Evolutionary conservation across 1,284 basidiomycete species (phyloP).

Genomic region (Puccinia coronata): DNA sequence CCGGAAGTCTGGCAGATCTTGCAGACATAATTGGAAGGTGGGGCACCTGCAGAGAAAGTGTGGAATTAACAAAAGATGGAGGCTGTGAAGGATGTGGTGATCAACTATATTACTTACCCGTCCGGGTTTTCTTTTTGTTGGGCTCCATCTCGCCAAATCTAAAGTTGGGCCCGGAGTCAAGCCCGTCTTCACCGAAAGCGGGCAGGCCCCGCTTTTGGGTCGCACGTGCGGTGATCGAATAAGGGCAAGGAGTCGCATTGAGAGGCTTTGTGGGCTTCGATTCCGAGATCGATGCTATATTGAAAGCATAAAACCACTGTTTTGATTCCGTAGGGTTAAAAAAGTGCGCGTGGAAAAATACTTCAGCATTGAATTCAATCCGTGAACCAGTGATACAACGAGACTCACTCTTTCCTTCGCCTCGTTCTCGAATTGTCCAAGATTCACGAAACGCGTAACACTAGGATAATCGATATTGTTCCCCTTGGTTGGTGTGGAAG

Average conservation of each 20-base stretch:
- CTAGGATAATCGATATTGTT: background rate
- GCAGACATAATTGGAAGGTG: conserved; percentile 78
- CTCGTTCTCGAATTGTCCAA: conserved; percentile 54
- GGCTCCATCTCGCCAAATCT: conserved; percentile 43
- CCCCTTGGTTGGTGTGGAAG: background rate
- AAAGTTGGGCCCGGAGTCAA: conserved; percentile 41
- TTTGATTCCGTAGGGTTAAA: background rate
- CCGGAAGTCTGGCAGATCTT: conserved; percentile 70
- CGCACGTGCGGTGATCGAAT: background rate
- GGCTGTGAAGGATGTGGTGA: background rate
- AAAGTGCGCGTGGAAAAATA: conserved; percentile 1
- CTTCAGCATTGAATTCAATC: conserved; percentile 5
- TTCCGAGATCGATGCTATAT: conserved; percentile 63
- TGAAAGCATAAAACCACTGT: conserved; percentile 78
- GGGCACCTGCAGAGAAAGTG: background rate
- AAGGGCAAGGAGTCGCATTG: conserved; percentile 74
- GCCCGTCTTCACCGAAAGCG: conserved; percentile 18
- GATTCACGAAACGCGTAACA: conserved; percentile 41
- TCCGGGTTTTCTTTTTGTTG: conserved; percentile 34
- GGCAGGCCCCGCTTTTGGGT: conserved; percentile 23
- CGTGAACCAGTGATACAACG: background rate
- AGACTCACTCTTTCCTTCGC: conserved; percentile 78
- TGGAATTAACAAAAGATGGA: background rate
- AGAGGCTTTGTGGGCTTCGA: conserved; percentile 63
- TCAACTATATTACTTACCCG: conserved; percentile 6